Percentiles rank a stretch among this genome's conserved stretches.
These are phyloP conservation scores for Colletotrichum orbiculare DNA, from an alignment of 2,329 filamentous ascomycete species.

Conservation along the genomic window DNA sequence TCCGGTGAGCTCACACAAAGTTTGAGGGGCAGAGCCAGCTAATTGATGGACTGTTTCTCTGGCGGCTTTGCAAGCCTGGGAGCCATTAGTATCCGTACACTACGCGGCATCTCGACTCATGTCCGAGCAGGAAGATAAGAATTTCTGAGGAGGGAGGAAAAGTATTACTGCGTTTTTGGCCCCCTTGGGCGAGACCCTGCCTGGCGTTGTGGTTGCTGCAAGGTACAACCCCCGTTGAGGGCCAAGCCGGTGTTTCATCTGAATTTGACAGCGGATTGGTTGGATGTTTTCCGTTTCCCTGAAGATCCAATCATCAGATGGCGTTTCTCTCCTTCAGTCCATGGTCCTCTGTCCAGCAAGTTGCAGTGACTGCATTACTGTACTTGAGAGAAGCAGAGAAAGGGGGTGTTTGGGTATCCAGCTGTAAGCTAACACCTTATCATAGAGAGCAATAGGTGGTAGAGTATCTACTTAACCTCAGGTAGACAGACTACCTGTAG, in stretches of 20 bases:
- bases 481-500: no score
- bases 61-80: no score
- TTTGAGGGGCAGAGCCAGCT: no score
- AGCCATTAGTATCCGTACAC: no score
- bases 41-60: no score
- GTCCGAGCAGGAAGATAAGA: no score
- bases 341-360: conserved; percentile 14
- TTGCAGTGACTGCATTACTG: background rate
- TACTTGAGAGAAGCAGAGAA: conserved; percentile 16
- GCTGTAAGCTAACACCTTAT: no score
- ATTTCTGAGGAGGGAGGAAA: background rate
- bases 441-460: no score
- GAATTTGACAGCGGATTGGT: conserved; percentile 27
- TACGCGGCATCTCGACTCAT: no score
- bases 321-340: conserved; percentile 6
- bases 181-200: background rate
- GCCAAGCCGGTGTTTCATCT: conserved; percentile 34
- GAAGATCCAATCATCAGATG: conserved; percentile 29
- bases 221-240: conserved; percentile 23
- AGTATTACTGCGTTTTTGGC: background rate
- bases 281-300: conserved; percentile 24
- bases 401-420: conserved; percentile 19
- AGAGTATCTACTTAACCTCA: no score
- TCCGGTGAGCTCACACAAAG: conserved; percentile 8
- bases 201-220: conserved; percentile 11